Evolutionary conservation across 768 basidiomycete genomes (phyloP), one percentile per base, ranked within the genome.

Genomic region (Tephrocybe sp.): DNA sequence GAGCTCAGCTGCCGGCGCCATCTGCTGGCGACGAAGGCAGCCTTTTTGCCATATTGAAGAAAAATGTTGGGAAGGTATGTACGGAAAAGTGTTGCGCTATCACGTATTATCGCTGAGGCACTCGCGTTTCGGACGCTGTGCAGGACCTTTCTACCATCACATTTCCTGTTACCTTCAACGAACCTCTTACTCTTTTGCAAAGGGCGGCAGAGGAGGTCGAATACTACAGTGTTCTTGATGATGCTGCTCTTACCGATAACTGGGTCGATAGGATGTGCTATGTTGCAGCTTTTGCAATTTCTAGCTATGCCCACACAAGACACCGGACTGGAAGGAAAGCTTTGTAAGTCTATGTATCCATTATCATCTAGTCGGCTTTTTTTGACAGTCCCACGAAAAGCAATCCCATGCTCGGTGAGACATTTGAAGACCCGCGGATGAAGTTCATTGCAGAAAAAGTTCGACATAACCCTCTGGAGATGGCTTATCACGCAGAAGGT

Each of bases 101-200:
- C 49, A 9, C 25, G 38, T 26, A 7, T 13, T 13, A 27, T 56
- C 34, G 22, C 15, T 41, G 27, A 27, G 54, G 26, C 32, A 44
- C 24, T 39, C 30, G 15, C 48, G n/a, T n/a, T n/a, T n/a, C n/a
- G n/a, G n/a, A n/a, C n/a, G n/a, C 46, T 18, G 21, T 35, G 8
- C 49, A 92, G 90, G 91, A 93, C 64, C 71, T 92, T 8, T 86
- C 89, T 12, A 85, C 86, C 27, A 86, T 93, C 24, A 75, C 87
- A 1, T 82, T 94, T 51, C 92, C 92, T n/a, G 89, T 94, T 2
- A 80, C 86, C 2, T 95, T 94, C 70, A 95, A 95, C 56, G 92
- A 95, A 58, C 92, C 92, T 25, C 66, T 95, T 28, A 89, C 87
- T 0, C 73, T 95, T 34, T 74, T 93, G 9, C 92, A 95, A 65